These are phyloP conservation scores for Grosmannia clavigera DNA, from an alignment of 2,329 filamentous ascomycete species.

Conservation along the genomic window DNA sequence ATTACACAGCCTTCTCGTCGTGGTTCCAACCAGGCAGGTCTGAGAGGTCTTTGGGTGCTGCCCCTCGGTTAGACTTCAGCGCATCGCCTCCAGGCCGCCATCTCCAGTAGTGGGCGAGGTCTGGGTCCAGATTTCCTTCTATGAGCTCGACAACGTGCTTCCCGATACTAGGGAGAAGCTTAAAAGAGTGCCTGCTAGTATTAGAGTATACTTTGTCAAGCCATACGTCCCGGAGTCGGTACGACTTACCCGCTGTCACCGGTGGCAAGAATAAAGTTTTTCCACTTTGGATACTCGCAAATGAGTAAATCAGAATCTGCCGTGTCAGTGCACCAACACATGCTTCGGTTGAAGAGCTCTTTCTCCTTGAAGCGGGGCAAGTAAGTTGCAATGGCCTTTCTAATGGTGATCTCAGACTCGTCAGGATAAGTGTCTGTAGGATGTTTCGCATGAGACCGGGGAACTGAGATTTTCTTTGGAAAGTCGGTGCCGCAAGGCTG, in stretches of 20 bases:
- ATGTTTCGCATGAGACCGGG: conserved; percentile 24
- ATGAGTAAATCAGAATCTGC: conserved; percentile 15
- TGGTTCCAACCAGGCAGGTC: conserved; percentile 4
- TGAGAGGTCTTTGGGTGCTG: background rate
- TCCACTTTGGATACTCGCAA: conserved; percentile 26
- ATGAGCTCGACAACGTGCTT: conserved; percentile 4
- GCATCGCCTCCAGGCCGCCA: conserved; percentile 6
- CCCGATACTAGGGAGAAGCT: conserved; percentile 3
- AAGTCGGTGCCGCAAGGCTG: conserved; percentile 21
- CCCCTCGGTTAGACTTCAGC: background rate
- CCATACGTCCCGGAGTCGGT: background rate
- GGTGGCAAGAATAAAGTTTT: conserved; percentile 37
- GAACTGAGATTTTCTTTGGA: conserved; percentile 20
- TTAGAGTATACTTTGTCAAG: background rate
- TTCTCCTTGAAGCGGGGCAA: conserved; percentile 1
- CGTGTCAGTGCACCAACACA: conserved; percentile 8
- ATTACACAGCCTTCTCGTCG: background rate
- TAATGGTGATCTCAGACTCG: conserved; percentile 14
- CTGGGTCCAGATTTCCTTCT: background rate
- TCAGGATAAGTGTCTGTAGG: conserved; percentile 24
- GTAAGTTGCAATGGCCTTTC: conserved; percentile 2
- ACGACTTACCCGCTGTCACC: conserved; percentile 38
- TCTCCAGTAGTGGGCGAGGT: background rate
- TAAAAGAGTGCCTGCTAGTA: conserved; percentile 3
- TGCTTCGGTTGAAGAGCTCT: conserved; percentile 1